A percentile compares a stretch with the other conserved stretches of the same genome.
phyloP scores from a whole-genome alignment of 75 land plant species.

The Picea sitchensis region DNA sequence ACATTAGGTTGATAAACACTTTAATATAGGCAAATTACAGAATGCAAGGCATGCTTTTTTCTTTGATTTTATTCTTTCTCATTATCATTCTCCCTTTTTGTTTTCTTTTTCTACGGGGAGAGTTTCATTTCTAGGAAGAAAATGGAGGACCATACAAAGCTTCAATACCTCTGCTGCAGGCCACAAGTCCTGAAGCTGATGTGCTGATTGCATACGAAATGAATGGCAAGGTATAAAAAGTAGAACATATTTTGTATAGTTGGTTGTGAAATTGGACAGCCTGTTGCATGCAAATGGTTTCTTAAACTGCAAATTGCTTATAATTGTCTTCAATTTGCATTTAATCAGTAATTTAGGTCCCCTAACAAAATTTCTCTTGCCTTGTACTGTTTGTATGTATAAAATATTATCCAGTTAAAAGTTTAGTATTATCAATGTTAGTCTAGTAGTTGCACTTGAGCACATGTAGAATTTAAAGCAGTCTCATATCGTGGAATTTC shows the following conservation, averaged over 20 bases:
- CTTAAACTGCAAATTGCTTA: neutral
- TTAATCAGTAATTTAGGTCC: neutral
- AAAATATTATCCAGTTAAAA: neutral
- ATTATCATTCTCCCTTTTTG: neutral
- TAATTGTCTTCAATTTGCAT: neutral
- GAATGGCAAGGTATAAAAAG: conserved; percentile 86
- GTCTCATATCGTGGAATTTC: neutral
- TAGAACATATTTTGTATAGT: neutral
- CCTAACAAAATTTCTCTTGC: neutral
- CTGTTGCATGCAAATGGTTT: neutral
- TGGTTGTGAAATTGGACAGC: neutral
- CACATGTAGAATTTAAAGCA: neutral
- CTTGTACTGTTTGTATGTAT: neutral
- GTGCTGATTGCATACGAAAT: conserved; percentile 97
- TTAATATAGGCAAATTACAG: neutral
- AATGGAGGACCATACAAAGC: conserved; percentile 97
- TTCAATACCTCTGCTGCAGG: conserved; percentile 85
- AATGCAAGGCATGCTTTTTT: neutral
- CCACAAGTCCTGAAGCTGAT: conserved; percentile 88
- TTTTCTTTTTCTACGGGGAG: neutral
- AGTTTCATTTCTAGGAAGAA: conserved; percentile 65
- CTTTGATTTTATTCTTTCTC: neutral
- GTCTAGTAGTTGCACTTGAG: neutral
- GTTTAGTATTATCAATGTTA: neutral
- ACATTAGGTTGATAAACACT: neutral